Percentiles rank a stretch among this genome's conserved stretches.
These are phyloP conservation scores for Neurospora sp. DNA, from an alignment of 495 filamentous ascomycete genomes.

Conservation along the genomic window DNA sequence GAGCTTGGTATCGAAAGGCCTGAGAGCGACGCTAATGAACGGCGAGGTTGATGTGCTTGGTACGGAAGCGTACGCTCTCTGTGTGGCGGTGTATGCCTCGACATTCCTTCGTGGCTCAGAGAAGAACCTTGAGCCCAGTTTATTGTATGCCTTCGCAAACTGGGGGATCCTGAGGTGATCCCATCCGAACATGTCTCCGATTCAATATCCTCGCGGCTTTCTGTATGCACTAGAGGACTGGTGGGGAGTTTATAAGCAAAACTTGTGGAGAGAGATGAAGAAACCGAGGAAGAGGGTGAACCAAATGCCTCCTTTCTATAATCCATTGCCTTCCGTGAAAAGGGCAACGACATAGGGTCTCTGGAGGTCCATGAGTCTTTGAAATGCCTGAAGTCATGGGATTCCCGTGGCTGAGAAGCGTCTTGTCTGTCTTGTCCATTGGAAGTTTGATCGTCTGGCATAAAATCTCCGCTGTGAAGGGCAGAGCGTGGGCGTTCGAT, in stretches of 20 bases:
- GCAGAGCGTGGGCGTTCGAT: slow-evolving; percentile 82
- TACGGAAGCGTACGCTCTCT: slow-evolving; percentile 51
- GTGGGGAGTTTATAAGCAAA: slow-evolving; percentile 84
- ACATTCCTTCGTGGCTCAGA: slow-evolving; percentile 15
- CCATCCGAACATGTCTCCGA: slow-evolving; percentile 41
- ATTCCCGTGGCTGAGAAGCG: neutral
- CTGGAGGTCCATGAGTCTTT: slow-evolving; percentile 27
- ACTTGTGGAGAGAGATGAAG: slow-evolving; percentile 67
- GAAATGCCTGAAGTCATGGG: slow-evolving; percentile 1
- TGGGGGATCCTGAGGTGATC: slow-evolving; percentile 24
- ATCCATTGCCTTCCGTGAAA: slow-evolving; percentile 16
- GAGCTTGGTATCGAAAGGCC: slow-evolving; percentile 41
- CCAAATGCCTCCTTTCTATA: slow-evolving; percentile 22
- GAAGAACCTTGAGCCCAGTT: slow-evolving; percentile 25
- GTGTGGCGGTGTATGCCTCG: slow-evolving; percentile 26
- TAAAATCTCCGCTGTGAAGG: slow-evolving; percentile 83
- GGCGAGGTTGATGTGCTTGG: slow-evolving; percentile 61
- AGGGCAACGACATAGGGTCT: slow-evolving; percentile 29
- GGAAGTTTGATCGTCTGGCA: slow-evolving; percentile 39
- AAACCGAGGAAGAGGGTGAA: slow-evolving; percentile 50
- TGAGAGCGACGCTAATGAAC: slow-evolving; percentile 58
- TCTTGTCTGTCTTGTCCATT: neutral
- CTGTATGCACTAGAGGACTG: slow-evolving; percentile 83
- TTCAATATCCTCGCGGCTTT: slow-evolving; percentile 77
- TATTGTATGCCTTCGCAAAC: slow-evolving; percentile 30